Conservation (phyloP, 208 protist genomes). For the Acanthamoeba sp. region DNA sequence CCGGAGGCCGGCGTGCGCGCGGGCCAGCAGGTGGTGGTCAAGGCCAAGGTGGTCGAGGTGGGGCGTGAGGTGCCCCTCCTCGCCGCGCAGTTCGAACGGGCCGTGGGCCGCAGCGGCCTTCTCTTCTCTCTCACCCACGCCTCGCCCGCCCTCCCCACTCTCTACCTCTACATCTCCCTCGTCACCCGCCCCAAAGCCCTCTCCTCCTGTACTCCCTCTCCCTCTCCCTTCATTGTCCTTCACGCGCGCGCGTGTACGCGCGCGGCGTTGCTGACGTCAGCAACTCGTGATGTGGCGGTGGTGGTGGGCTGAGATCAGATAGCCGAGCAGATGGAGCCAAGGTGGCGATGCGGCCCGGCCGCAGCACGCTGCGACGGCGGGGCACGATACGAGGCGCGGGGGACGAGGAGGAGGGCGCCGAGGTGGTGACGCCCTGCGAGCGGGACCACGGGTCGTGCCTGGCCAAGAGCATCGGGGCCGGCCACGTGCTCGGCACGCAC, state of each 20-base stretch:
- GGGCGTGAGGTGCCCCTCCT: conserved; percentile 31
- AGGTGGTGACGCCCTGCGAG: background rate
- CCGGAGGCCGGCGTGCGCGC: background rate
- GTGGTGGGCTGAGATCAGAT: background rate
- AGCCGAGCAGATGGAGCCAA: background rate
- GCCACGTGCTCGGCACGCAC: conserved; percentile 1
- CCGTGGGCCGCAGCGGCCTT: background rate
- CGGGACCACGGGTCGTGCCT: background rate
- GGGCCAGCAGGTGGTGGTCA: conserved; percentile 26
- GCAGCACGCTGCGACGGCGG: conserved; percentile 11
- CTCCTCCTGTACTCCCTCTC: background rate
- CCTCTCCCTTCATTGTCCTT: background rate
- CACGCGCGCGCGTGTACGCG: background rate
- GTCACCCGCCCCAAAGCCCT: conserved; percentile 17
- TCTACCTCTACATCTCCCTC: conserved; percentile 20
- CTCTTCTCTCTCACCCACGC: conserved; percentile 9
- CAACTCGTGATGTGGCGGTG: background rate
- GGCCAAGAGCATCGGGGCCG: background rate
- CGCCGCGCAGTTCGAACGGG: background rate
- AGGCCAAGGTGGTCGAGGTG: conserved; percentile 2
- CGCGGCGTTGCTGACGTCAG: background rate
- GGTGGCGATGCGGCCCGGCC: background rate
- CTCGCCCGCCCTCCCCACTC: conserved; percentile 1
- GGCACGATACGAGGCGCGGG: background rate
- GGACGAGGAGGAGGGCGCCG: conserved; percentile 2